These are phyloP conservation scores for Tricholoma saponaceum DNA, from an alignment of 768 basidiomycete genomes.

Conservation along the genomic window DNA sequence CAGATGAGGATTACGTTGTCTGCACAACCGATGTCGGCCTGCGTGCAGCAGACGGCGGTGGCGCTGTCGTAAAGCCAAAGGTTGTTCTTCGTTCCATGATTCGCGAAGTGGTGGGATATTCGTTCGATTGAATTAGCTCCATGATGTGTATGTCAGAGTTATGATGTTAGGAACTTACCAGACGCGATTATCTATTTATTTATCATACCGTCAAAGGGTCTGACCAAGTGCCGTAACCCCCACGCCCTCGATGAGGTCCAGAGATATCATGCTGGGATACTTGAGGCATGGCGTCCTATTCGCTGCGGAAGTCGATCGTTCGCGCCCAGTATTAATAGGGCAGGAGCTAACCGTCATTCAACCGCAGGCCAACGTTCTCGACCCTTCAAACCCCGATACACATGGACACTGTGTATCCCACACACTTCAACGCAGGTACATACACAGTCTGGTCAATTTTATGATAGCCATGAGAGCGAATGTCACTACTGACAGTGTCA, in stretches of 20 bases:
- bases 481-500: neutral
- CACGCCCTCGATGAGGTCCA: too few species aligned
- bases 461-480: neutral
- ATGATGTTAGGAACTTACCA: too few species aligned
- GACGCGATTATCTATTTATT: too few species aligned
- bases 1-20: conserved; percentile 22
- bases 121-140: neutral
- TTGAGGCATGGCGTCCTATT: too few species aligned
- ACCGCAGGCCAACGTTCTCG: neutral
- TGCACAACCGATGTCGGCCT: conserved; percentile 31
- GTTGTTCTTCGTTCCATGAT: conserved; percentile 20
- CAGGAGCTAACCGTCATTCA: neutral
- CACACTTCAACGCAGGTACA: neutral
- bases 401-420: neutral
- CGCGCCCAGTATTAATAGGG: too few species aligned
- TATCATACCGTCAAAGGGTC: too few species aligned
- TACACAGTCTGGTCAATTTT: too few species aligned
- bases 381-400: neutral
- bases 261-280: too few species aligned
- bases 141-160: too few species aligned
- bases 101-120: conserved; percentile 5
- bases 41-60: conserved; percentile 4
- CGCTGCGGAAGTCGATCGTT: too few species aligned
- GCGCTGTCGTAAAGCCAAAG: conserved; percentile 24
- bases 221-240: too few species aligned